These are phyloP conservation scores for Fusarium sp. DNA, from an alignment of 2,329 filamentous ascomycete genomes.

Conservation along the genomic window DNA sequence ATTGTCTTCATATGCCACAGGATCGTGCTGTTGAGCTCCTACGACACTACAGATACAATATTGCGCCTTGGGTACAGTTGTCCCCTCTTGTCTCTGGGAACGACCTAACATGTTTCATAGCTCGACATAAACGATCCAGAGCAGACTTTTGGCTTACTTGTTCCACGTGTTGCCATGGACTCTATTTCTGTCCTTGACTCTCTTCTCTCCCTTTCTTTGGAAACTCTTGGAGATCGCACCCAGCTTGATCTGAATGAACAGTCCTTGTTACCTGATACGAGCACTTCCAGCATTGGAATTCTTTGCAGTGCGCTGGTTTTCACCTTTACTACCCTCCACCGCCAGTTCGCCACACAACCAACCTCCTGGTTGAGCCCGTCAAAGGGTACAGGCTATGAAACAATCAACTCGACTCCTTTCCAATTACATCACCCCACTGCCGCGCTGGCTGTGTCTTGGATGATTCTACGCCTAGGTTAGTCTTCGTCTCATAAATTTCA, in stretches of 20 bases:
- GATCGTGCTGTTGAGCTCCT: conserved; percentile 49
- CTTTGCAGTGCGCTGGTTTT: conserved; percentile 24
- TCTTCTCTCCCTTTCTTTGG: conserved; percentile 43
- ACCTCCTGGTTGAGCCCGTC: conserved; percentile 39
- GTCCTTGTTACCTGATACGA: conserved; percentile 9
- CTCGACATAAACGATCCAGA: conserved; percentile 57
- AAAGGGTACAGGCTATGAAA: conserved; percentile 22
- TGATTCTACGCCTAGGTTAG: conserved; percentile 47
- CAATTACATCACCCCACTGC: conserved; percentile 30
- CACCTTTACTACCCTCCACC: conserved; percentile 24
- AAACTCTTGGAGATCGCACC: conserved; percentile 28
- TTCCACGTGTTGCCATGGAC: conserved; percentile 47
- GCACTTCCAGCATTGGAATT: conserved; percentile 9
- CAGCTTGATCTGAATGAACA: conserved; percentile 19
- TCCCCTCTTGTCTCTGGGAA: neutral
- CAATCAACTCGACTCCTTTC: conserved; percentile 25
- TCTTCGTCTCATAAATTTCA: neutral
- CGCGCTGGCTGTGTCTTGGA: conserved; percentile 38
- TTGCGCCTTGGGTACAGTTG: conserved; percentile 58
- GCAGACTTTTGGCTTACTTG: conserved; percentile 55
- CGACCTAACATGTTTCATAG: conserved; percentile 41
- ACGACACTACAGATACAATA: conserved; percentile 58
- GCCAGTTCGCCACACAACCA: conserved; percentile 31
- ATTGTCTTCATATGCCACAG: conserved; percentile 44
- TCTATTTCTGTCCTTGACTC: conserved; percentile 43